Base-by-base conservation (phyloP, 768 basidiomycete species). In the Cubamyces sp. region DNA sequence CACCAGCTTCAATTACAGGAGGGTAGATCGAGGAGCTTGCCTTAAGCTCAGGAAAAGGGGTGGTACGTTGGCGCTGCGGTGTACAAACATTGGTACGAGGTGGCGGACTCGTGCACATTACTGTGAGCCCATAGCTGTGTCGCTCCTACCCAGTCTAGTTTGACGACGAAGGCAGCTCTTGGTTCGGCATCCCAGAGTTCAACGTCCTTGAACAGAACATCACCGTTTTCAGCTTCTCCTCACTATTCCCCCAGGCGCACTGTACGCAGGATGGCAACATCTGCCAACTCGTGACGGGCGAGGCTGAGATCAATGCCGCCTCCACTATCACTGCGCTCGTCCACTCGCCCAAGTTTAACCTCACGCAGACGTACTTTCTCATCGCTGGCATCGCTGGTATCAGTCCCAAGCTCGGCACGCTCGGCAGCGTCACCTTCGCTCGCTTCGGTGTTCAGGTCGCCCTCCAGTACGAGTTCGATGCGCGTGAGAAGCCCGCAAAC, bases 251-350 rank as follows among this genome's bases (percentile, higher is more conserved):
- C 2, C 55, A 76, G 52, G 71, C 73, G 8, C 73, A 74, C 40
- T 80, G 79, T 65, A 74, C 77, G 18, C 37, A 46, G 30, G 61
- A 69, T 28, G 74, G 74, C 5, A 60, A 65, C 14, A 70, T 79
- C 46, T 81, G 79, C 58, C 74, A 78, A 39, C 59, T 78, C 9
- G 74, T 72, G 25, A 76, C 75, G 5, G 77, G 75, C 7, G 74
- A 77, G 60, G 72, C 56, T 23, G 79, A 80, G 66, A 80, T 81
- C 69, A 80, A 81, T 64, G 78, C 80, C 0, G 78, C 78, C 23
- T 51, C 59, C 25, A 18, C 63, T 9, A 70, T 76, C 47, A 64
- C 71, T 34, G 73, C 79, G 0, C 66, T 80, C 54, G 61, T 75
- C 9, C 65, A 74, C 52, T 69, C 75, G 0, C 54, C 71, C 0